Conservation (phyloP, 2,329 filamentous ascomycete species). For the Arthrobotrys conoides region DNA sequence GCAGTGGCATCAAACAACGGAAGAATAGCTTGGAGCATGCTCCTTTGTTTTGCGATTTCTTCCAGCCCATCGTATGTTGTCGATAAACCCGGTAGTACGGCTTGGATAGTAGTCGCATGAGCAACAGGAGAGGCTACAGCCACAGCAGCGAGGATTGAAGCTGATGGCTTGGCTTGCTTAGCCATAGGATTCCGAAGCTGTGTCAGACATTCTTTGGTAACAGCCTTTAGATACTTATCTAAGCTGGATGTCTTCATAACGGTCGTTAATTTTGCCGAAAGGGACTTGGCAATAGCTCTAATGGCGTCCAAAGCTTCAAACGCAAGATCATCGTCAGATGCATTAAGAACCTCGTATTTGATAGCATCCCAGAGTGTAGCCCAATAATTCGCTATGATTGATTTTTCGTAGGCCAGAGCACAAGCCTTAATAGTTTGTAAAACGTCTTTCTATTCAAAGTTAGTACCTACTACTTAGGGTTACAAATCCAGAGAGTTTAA, state of each 20-base stretch:
- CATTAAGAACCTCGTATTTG: constrained; percentile 78
- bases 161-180: constrained; percentile 77
- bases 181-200: constrained; percentile 78
- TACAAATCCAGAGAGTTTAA: neutral
- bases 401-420: constrained; percentile 73
- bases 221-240: constrained; percentile 73
- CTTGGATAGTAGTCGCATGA: constrained; percentile 72
- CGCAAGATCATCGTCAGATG: constrained; percentile 75
- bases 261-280: constrained; percentile 69
- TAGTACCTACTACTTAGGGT: constrained; percentile 32
- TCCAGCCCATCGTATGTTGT: constrained; percentile 75
- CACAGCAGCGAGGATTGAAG: constrained; percentile 73
- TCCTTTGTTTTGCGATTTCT: constrained; percentile 75
- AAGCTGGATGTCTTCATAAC: constrained; percentile 68
- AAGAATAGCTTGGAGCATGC: constrained; percentile 74
- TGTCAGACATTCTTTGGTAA: constrained; percentile 78
- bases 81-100: constrained; percentile 73
- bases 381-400: constrained; percentile 75
- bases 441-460: constrained; percentile 72
- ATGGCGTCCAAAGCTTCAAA: constrained; percentile 73
- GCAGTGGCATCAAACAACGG: constrained; percentile 74
- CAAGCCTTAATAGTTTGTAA: constrained; percentile 76
- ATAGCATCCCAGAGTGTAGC: constrained; percentile 78
- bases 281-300: constrained; percentile 71
- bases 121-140: constrained; percentile 72